Evolutionary conservation across 805 yeast genomes (phyloP).

Genomic region (Candida vaughaniae): DNA sequence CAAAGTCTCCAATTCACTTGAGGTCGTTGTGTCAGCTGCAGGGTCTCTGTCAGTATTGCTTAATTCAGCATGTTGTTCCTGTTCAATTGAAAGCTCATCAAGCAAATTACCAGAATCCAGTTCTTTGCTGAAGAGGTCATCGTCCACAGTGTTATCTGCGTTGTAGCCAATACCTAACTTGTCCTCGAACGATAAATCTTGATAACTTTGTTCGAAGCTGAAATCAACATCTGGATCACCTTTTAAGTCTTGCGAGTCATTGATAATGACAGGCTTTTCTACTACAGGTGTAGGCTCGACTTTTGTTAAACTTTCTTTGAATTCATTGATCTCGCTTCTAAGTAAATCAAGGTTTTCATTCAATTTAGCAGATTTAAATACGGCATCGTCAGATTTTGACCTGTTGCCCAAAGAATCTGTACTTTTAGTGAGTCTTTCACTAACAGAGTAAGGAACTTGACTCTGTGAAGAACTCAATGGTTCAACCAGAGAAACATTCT

Average conservation of each 20-base stretch:
- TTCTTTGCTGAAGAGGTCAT: background rate
- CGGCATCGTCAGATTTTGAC: conserved; percentile 7
- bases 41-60: background rate
- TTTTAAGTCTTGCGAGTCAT: conserved; percentile 15
- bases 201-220: conserved; percentile 39
- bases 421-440: background rate
- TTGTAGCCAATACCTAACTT: conserved; percentile 28
- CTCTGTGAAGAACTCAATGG: background rate
- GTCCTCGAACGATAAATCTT: conserved; percentile 41
- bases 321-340: conserved; percentile 43
- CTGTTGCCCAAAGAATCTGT: conserved; percentile 1
- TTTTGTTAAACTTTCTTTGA: conserved; percentile 39
- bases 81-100: conserved; percentile 1
- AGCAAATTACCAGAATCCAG: background rate
- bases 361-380: conserved; percentile 33
- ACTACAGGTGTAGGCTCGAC: conserved; percentile 17
- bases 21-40: background rate
- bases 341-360: conserved; percentile 42
- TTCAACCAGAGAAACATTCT: background rate
- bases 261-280: conserved; percentile 9
- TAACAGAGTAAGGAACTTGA: conserved; percentile 4
- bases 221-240: conserved; percentile 22
- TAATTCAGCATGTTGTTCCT: background rate
- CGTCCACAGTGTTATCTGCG: background rate
- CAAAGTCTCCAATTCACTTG: conserved; percentile 5